These are phyloP conservation scores for Penicillium sp. DNA, from an alignment of 2,329 filamentous ascomycete species.

Conservation along the genomic window DNA sequence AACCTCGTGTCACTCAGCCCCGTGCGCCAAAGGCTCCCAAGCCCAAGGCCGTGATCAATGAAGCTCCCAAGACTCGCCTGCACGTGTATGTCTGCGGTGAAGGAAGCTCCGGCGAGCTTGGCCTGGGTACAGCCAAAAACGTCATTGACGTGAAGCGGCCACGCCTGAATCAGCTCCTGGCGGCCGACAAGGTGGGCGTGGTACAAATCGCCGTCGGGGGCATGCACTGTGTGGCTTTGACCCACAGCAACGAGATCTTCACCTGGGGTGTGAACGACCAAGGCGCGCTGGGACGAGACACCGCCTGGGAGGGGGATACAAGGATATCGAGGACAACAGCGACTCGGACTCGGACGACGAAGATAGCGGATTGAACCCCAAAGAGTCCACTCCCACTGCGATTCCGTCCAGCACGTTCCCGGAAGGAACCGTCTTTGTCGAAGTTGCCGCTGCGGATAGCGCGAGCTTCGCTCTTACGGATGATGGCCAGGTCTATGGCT, in stretches of 20 bases:
- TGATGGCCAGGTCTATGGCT: constrained; percentile 57
- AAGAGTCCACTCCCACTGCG: constrained; percentile 51
- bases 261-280: constrained; percentile 89
- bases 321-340: constrained; percentile 45
- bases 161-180: constrained; percentile 60
- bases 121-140: constrained; percentile 63
- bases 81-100: constrained; percentile 78
- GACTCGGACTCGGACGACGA: constrained; percentile 49
- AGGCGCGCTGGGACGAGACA: constrained; percentile 71
- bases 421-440: constrained; percentile 51
- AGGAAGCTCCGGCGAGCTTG: constrained; percentile 74
- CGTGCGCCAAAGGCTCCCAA: constrained; percentile 35
- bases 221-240: constrained; percentile 74
- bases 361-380: constrained; percentile 53
- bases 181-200: constrained; percentile 55
- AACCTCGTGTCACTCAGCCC: constrained; percentile 25
- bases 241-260: constrained; percentile 72
- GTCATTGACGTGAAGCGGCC: constrained; percentile 69
- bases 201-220: constrained; percentile 73
- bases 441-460: constrained; percentile 57
- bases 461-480: constrained; percentile 57
- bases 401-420: constrained; percentile 49
- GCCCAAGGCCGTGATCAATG: constrained; percentile 54
- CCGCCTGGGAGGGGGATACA: constrained; percentile 61
- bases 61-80: constrained; percentile 52